These are phyloP conservation scores for Salix koriyanagi DNA, from an alignment of 345 rosid species.

Conservation along the genomic window DNA sequence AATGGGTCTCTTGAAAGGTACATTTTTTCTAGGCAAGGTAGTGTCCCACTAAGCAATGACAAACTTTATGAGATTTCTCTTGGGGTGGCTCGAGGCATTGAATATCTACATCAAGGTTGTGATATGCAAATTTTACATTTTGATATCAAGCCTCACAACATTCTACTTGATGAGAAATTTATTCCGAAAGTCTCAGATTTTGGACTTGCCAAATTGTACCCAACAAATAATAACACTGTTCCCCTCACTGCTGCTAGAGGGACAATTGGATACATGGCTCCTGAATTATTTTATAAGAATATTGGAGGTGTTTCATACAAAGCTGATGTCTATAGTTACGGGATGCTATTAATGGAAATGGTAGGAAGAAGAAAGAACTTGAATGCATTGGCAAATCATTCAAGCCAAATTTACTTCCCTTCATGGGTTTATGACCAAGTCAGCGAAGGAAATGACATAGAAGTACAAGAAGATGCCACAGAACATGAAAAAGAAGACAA, in stretches of 20 bases:
- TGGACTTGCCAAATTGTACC: too few species aligned
- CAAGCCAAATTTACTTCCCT: background rate
- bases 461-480: background rate
- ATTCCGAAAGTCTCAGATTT: background rate
- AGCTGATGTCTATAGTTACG: background rate
- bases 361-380: background rate
- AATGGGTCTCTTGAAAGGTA: background rate
- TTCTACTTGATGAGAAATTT: background rate
- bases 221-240: too few species aligned
- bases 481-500: background rate
- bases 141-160: background rate
- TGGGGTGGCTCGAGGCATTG: background rate
- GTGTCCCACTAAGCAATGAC: accelerated
- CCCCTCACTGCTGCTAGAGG: too few species aligned
- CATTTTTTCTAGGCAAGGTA: background rate
- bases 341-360: background rate
- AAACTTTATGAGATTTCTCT: background rate
- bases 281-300: too few species aligned
- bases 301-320: background rate
- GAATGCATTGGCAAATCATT: background rate
- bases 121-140: background rate
- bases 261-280: too few species aligned
- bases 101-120: background rate
- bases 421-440: background rate
- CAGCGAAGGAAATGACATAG: background rate